phyloP scores from a whole-genome alignment of 495 filamentous ascomycete genomes.

The Melanomma pulvis-pyrius region DNA sequence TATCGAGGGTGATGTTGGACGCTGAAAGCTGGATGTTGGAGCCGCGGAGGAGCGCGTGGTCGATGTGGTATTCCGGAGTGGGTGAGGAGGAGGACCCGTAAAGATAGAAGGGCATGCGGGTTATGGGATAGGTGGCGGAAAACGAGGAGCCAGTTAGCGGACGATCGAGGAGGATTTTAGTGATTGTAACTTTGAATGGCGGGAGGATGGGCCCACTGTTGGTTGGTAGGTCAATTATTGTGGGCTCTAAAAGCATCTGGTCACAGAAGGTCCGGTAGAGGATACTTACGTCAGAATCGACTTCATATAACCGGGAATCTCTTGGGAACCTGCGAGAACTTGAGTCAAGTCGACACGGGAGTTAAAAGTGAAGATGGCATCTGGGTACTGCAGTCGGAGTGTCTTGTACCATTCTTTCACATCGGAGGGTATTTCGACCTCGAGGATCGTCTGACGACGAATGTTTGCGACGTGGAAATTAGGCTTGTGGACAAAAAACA shows the following conservation, averaged over 20 bases:
- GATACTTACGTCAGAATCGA: background rate
- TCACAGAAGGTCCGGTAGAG: background rate
- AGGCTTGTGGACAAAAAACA: background rate
- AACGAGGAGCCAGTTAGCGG: background rate
- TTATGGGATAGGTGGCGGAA: background rate
- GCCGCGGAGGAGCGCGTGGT: background rate
- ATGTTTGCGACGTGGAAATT: background rate
- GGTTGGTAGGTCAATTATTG: background rate
- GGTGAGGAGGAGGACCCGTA: background rate
- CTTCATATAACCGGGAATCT: background rate
- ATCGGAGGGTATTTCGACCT: background rate
- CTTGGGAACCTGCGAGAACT: background rate
- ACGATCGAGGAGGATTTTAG: background rate
- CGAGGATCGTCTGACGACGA: background rate
- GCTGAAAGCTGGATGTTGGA: background rate
- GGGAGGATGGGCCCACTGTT: background rate
- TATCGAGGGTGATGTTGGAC: background rate
- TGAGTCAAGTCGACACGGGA: background rate
- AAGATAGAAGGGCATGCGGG: background rate
- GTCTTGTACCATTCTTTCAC: background rate
- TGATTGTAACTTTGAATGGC: background rate
- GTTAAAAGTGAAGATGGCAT: background rate
- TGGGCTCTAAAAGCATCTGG: background rate
- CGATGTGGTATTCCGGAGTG: background rate
- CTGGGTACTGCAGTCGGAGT: background rate